These are phyloP conservation scores for Aplosporella prunicola DNA, from an alignment of 2,329 filamentous ascomycete genomes.

Conservation along the genomic window DNA sequence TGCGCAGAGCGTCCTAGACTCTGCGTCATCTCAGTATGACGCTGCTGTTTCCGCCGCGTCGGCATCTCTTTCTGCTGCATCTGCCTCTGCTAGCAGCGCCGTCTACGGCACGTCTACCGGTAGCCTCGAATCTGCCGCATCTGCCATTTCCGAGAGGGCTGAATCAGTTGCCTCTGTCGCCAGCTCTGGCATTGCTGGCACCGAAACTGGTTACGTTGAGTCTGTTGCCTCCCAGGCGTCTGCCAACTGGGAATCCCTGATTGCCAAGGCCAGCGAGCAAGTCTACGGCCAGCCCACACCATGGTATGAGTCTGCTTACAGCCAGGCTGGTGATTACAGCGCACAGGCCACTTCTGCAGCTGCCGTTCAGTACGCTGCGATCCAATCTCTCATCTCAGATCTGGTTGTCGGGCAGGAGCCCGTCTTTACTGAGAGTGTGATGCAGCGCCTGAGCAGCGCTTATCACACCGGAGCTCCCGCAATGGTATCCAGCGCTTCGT, in stretches of 20 bases:
- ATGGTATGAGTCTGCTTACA: constrained; percentile 37
- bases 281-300: constrained; percentile 58
- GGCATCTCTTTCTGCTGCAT: constrained; percentile 29
- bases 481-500: constrained; percentile 44
- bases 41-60: constrained; percentile 37
- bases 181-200: constrained; percentile 36
- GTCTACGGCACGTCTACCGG: constrained; percentile 36
- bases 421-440: constrained; percentile 71
- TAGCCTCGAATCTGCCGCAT: constrained; percentile 26
- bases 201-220: constrained; percentile 42
- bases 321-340: constrained; percentile 49
- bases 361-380: constrained; percentile 55
- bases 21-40: constrained; percentile 37
- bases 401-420: constrained; percentile 69
- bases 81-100: constrained; percentile 33
- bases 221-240: constrained; percentile 47
- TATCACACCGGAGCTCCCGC: constrained; percentile 59
- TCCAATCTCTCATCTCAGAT: constrained; percentile 66
- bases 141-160: constrained; percentile 41
- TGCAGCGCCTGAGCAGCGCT: constrained; percentile 59
- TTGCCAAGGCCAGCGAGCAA: constrained; percentile 57
- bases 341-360: constrained; percentile 54
- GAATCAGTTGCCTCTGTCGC: constrained; percentile 36
- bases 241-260: constrained; percentile 53
- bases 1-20: constrained; percentile 30